These are phyloP conservation scores for Triticum urartu DNA, from an alignment of 176 grass and related monocot genomes.

Conservation along the genomic window DNA sequence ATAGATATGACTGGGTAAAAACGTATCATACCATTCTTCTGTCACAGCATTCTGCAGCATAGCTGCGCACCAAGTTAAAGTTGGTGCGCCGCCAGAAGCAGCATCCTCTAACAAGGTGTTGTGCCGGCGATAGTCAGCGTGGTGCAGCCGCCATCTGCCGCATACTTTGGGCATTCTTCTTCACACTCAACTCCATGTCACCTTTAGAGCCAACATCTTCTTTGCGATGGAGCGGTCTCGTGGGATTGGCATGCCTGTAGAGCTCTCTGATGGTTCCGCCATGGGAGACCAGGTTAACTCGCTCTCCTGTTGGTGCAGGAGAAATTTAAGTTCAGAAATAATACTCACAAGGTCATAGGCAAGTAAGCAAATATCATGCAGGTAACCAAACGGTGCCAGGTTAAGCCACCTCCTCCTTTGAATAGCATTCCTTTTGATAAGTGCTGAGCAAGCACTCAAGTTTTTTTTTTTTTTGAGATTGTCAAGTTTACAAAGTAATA, in stretches of 20 bases:
- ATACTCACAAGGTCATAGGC: not conserved
- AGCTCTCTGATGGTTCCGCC: constrained; percentile 76
- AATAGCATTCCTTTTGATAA: not conserved
- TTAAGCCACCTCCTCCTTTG: not conserved
- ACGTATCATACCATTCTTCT: no score
- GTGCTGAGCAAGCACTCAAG: not conserved
- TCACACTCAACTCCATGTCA: no score
- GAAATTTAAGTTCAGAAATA: not conserved
- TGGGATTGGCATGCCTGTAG: constrained; percentile 43
- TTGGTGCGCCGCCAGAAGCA: no score
- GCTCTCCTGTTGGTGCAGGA: constrained; percentile 50
- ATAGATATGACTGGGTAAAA: no score
- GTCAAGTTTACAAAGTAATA: not conserved
- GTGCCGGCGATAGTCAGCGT: no score
- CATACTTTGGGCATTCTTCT: no score
- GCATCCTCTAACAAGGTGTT: no score
- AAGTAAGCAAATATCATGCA: not conserved
- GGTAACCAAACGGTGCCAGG: not conserved
- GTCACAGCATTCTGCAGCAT: no score
- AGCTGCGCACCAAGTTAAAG: no score
- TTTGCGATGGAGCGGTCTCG: constrained; percentile 36
- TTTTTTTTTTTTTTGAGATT: no score
- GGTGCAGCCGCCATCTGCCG: no score
- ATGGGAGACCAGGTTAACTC: constrained; percentile 73
- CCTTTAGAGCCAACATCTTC: no score